Base-by-base conservation (phyloP, 2,329 filamentous ascomycete genomes). In the Sporothrix brasiliensis region DNA sequence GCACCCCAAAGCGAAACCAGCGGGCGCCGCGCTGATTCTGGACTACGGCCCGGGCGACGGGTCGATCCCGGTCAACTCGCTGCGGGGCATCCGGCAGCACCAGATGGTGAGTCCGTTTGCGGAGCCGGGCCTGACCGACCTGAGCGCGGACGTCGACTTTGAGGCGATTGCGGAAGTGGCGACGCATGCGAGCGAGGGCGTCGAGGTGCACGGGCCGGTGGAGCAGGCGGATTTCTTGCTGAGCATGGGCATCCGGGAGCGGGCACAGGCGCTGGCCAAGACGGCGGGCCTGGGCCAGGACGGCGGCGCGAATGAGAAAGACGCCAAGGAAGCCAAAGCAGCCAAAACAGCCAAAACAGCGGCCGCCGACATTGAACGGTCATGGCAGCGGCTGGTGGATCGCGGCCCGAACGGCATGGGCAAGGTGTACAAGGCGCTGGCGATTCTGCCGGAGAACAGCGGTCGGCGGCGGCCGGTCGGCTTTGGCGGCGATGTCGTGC, bases 61-160 rank as follows among this genome's bases (percentile, higher is more conserved):
- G 75, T 91, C 83, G 0, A 89, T 99, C 65, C 95, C 95, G 2
- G 84, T 91, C 72, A 97, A 97, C 83, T 96, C 93, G 0, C 86
- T 99, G 27, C 91, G 95, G 44, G 95, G 95, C 27, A 98, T 99
- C 79, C 87, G 89, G 49, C 83, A 85, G 16, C 95, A 99, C 81
- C 83, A 84, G 30, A 85, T 86, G 30, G 91, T 97, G 60, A 93
- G 89, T 27, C 93, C 95, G 4, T 93, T 99, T 76, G 85, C 87
- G 0, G 84, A 88, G 6, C 92, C 95, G 0, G 95, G 95, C 0
- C 86, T 90, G 34, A 93, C 96, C 2, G 95, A 99, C 78, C 84
- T 99, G 27, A 93, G 90, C 74, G 94, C 92, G 0, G 94, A 99
- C 77, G 95, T 99, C 0, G 95, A 99, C 79, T 99, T 99, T 77